Base-by-base conservation (phyloP, 2,329 filamentous ascomycete genomes). In the Paecilomyces sp. region DNA sequence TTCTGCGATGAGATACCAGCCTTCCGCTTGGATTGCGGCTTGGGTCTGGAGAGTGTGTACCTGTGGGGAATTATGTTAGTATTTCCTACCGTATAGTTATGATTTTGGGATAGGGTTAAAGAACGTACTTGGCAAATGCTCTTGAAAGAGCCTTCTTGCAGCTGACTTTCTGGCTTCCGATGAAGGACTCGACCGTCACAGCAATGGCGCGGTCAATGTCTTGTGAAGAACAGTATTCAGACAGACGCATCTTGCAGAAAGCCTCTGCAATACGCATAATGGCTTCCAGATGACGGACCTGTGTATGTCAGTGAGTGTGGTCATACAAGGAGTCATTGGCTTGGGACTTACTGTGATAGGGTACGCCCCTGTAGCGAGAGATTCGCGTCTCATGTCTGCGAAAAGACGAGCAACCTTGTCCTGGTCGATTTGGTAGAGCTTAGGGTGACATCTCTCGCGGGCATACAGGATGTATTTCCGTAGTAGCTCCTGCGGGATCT, bases 171-270 rank as follows among this genome's bases (percentile, higher is more conserved):
- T 99, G 94, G 68, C 90, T 95, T 62, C 90, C 91, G 52, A 99
- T 91, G 71, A 99, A 99, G 59, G 90, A 95, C 66, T 97, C 92
- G 2, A 99, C 91, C 0, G 94, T 96, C 6, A 99, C 94, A 13
- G 92, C 91, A 70, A 99, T 99, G 60, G 94, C 94, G 52, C 94
- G 91, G 76, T 99, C 94, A 67, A 99, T 96, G 71, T 99, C 94
- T 61, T 89, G 85, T 1, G 89, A 79, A 5, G 89, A 88, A 76
- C 93, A 96, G 80, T 96, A 97, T 66, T 99, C 94, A 0, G 90
- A 94, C n/a, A 99, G 82, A 13, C 94, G 89, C 94, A 99, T 99
- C 71, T 96, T 93, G 76, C 90, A 95, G 79, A 99, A 99, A 0
- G 92, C 80, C 75, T 99, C 94, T 60, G 88, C 88, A 70, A 96